These are phyloP conservation scores for Starmerella geochares DNA, from an alignment of 805 yeast genomes.

Conservation along the genomic window DNA sequence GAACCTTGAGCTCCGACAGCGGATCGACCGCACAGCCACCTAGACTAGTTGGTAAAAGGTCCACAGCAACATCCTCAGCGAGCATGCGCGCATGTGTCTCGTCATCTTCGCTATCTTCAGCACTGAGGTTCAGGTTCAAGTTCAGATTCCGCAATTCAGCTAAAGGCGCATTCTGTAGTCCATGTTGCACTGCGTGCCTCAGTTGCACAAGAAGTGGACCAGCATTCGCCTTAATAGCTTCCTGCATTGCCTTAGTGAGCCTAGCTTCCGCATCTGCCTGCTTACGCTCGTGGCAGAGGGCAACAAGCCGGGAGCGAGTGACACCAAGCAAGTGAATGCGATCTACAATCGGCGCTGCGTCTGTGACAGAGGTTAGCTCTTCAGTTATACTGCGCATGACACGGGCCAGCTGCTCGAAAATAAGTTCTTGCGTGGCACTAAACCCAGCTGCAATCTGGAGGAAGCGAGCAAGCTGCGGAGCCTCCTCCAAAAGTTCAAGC, in stretches of 20 bases:
- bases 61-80: slow-evolving; percentile 1
- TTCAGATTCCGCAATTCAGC: background rate
- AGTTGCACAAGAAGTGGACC: background rate
- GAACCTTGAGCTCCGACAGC: background rate
- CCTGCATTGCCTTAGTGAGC: slow-evolving; percentile 1
- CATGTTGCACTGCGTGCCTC: background rate
- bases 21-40: background rate
- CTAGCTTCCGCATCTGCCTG: background rate
- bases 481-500: background rate
- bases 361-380: background rate
- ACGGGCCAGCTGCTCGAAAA: background rate
- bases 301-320: background rate
- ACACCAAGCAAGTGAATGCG: background rate
- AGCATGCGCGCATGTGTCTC: slow-evolving; percentile 1
- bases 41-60: background rate
- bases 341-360: background rate
- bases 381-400: background rate
- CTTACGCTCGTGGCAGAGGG: background rate
- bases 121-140: background rate
- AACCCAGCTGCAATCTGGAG: background rate
- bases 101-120: background rate
- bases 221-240: background rate
- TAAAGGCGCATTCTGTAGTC: background rate
- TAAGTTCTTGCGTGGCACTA: background rate
- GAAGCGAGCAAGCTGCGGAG: background rate